Evolutionary conservation across 2,329 filamentous ascomycete genomes (phyloP), one percentile per base, ranked within the genome.

Genomic region (Sporothrix globosa): DNA sequence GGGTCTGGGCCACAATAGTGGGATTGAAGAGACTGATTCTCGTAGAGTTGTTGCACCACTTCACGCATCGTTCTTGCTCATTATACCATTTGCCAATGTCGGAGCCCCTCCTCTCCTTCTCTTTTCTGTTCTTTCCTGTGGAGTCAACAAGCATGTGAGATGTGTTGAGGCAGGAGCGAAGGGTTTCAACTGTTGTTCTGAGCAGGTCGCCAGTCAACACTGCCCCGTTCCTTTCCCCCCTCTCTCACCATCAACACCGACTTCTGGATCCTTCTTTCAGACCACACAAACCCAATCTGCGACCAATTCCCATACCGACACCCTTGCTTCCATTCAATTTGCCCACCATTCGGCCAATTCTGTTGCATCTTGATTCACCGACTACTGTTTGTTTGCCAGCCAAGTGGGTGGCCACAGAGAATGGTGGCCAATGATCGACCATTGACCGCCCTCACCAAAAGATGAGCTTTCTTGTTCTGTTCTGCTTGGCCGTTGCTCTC

Each of bases 61-160:
- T 63, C 54, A 41, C 30, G 10, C 60, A 48, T 65, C 63, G 63
- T 46, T 52, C 63, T 50, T 66, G 9, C 63, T 21, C 46, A 5
- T 52, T 39, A 19, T 13, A 19, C 9, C 54, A 21, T 10, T 27
- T 17, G 3, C 13, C 39, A 63, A 19, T 53, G 63, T 66, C 46
- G 46, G 46, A 41, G 63, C 46, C 63, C 63, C 44, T 52, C 21
- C 46, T 50, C 17, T 50, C 44, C 61, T 50, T 65, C 27, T 14
- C 27, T 50, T 50, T n/a, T 50, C 24, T 24, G 44, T 46, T 34
- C 5, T 34, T 34, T 34, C 9, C 34, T 34, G 34, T 34, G 34
- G 34, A 34, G 34, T 34, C 5, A 34, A 34, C 34, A 34, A 34
- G 34, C 34, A 9, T 34, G 34, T 34, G 7, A 34, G 34, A 34